Evolutionary conservation across 164 flowering plant species (phyloP), one percentile per base, ranked within the genome.

Genomic region (Annona cherimola): DNA sequence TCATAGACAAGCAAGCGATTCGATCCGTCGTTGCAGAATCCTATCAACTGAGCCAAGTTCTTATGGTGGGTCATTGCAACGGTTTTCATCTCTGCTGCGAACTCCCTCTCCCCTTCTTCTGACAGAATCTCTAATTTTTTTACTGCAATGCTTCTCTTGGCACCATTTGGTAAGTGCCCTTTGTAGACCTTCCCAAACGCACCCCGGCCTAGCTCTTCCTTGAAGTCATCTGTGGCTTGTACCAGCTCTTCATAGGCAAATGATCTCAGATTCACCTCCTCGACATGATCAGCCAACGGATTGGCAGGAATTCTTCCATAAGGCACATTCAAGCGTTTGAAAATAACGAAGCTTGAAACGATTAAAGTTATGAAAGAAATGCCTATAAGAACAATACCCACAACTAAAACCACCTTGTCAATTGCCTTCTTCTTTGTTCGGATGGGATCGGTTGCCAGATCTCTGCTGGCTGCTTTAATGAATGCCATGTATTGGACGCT

Each of bases 1-100:
- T 79, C 82, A 41, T 79, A 79, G 5, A 79, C 82, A 42, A 79
- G 45, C 42, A 76, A 71, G 70, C 73, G 67, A n/a, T 71, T 14
- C 3, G 68, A 12, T 18, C 71, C 73, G 3, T 71, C 75, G 2
- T 46, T 18, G 61, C 79, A 76, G 63, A 55, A 77, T 3, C 80
- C 82, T 0, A 80, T 61, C 41, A 80, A 43, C 54, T 59, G 61
- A 9, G 69, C 80, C 55, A 77, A 42, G 71, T 80, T 80, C 57
- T 45, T 74, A 66, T 80, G 82, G 66, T 80, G 76, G 18, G 82
- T 80, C 54, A 57, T 69, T 11, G 74, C 79, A 0, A 77, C 72
- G 1, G 67, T 64, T 35, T 19, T 75, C 74, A 74, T 68, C 68
- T 76, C 79, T 0, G 79, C 60, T 18, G 5, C 67, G 6, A 80